Evolutionary conservation across 441 rosid genomes (phyloP).

Genomic region (Lepidium campestre): DNA sequence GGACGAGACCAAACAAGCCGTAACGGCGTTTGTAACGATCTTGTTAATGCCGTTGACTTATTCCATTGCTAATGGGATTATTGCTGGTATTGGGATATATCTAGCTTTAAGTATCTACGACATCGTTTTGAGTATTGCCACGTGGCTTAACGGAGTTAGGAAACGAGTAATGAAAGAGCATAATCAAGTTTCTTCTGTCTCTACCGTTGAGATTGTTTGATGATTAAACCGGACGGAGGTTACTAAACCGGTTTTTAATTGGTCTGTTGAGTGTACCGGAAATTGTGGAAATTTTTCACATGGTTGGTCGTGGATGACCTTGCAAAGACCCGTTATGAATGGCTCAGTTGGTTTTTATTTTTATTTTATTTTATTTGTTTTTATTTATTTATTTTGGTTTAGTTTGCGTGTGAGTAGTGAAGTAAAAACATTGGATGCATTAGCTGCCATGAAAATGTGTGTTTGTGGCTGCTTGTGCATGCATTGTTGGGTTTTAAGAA

Average conservation of each 20-base stretch:
- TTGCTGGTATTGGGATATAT: constrained; percentile 68
- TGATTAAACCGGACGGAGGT: not conserved
- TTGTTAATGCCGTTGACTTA: constrained; percentile 81
- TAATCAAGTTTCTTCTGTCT: constrained; percentile 66
- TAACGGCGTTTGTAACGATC: constrained; percentile 79
- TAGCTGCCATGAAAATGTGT: constrained; percentile 30
- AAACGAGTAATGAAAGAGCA: constrained; percentile 45
- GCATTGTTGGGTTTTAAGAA: constrained; percentile 10
- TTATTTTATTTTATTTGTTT: not conserved
- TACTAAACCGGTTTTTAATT: not conserved
- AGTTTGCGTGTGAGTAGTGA: constrained; percentile 5
- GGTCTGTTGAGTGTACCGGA: constrained; percentile 1
- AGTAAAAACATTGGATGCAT: constrained; percentile 32
- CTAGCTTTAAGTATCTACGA: constrained; percentile 61
- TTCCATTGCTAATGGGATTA: constrained; percentile 79
- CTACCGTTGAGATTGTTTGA: constrained; percentile 32
- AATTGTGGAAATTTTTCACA: constrained; percentile 13
- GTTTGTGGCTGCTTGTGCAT: constrained; percentile 31
- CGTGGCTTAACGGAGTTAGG: constrained; percentile 40
- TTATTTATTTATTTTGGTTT: not conserved
- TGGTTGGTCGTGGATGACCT: constrained; percentile 14
- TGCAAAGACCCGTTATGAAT: constrained; percentile 14
- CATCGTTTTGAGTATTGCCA: constrained; percentile 10
- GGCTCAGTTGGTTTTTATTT: constrained; percentile 6
- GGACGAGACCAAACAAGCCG: constrained; percentile 63